phyloP scores from a whole-genome alignment of 257 asterid species.

The Nicotiana sylvestris region DNA sequence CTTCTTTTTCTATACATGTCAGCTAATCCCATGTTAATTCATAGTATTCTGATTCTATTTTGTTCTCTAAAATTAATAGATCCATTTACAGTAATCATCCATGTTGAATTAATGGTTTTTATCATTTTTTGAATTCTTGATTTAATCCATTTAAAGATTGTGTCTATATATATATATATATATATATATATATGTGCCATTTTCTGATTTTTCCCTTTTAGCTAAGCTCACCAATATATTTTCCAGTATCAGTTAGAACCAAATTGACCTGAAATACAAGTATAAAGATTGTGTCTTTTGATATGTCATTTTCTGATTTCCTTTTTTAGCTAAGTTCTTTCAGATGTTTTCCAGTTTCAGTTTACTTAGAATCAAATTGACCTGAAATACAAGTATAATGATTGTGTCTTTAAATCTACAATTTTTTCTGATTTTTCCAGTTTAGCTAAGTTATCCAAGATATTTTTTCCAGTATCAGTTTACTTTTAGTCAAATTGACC shows the following conservation, averaged over 20 bases:
- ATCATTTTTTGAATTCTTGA: neutral
- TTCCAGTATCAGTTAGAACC: neutral
- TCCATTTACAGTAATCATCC: neutral
- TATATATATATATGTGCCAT: no score
- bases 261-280: neutral
- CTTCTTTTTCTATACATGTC: neutral
- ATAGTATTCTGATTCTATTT: neutral
- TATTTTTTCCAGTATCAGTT: no score
- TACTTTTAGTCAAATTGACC: no score
- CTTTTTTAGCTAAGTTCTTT: neutral
- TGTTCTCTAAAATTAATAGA: neutral
- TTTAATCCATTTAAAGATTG: neutral
- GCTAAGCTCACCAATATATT: neutral
- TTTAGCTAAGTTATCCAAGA: no score
- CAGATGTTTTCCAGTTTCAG: neutral
- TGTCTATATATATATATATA: no score
- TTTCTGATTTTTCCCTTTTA: neutral
- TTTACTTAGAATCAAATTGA: neutral
- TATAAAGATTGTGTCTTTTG: neutral
- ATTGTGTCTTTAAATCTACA: neutral
- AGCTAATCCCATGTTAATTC: neutral
- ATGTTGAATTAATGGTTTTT: neutral
- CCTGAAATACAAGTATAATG: neutral
- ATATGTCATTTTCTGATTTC: neutral
- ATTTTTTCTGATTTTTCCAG: no score